Conservation (phyloP, 371 early-diverging fungal genomes). For the Rhizopus arrhizus region DNA sequence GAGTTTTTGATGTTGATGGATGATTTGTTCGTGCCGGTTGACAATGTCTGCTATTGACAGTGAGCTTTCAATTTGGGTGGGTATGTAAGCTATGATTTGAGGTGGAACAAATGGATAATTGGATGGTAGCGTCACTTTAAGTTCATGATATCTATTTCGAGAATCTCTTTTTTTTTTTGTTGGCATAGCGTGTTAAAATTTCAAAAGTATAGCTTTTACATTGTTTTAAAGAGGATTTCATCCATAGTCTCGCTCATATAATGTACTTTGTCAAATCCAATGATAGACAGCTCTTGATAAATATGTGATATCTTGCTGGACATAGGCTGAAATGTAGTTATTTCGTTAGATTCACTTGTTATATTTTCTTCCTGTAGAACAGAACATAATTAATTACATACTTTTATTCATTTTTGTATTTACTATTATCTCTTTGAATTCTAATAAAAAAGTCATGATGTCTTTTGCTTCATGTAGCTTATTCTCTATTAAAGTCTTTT, state of each 20-base stretch:
- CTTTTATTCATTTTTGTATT: background rate
- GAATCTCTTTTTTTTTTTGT: conserved; percentile 2
- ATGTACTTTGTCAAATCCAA: conserved; percentile 32
- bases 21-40: conserved; percentile 9
- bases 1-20: conserved; percentile 29
- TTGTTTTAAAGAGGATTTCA: conserved; percentile 20
- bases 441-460: conserved; percentile 34
- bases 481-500: conserved; percentile 5
- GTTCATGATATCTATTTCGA: conserved; percentile 12
- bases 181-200: no score
- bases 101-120: conserved; percentile 28
- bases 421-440: conserved; percentile 44
- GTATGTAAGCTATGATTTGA: conserved; percentile 16
- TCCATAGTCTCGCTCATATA: conserved; percentile 28
- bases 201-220: conserved; percentile 8
- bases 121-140: conserved; percentile 23
- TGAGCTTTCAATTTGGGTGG: conserved; percentile 12
- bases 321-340: conserved; percentile 8
- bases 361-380: no score
- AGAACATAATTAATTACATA: no score
- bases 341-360: background rate
- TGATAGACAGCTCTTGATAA: conserved; percentile 21
- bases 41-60: conserved; percentile 14
- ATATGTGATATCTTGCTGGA: conserved; percentile 16
- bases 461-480: conserved; percentile 20